Evolutionary conservation across 257 asterid genomes (phyloP), one percentile per base, ranked within the genome.

Genomic region (Salvia miltiorrhiza): DNA sequence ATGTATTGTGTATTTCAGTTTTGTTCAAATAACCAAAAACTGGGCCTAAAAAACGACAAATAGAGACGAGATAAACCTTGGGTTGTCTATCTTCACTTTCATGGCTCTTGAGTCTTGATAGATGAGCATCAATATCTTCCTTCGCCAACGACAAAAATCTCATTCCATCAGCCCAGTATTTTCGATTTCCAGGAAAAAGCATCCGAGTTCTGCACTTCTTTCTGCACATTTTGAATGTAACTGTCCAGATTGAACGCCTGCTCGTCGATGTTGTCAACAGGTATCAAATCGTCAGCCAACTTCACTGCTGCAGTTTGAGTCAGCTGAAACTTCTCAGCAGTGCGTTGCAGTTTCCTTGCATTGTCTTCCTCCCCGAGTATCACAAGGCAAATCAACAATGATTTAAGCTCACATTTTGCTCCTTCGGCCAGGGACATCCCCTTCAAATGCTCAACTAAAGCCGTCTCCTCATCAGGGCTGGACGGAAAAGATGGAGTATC

Each of bases 381-480:
- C 81, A 91, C 80, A 26, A 93, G 96, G 70, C 86, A 76, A 39
- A 78, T 76, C 72, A 93, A 68, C 74, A 88, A 65, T 39, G 95
- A 81, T 60, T 77, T 87, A 14, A 94, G 87, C 86, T 94, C 99
- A 1, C 41, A 73, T 78, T 78, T 91, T 33, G 96, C 96, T 61
- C 95, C 97, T 65, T 73, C 79, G n/a, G 82, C 48, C 39, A 87
- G 78, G 71, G 89, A 77, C 97, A 94, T 91, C 37, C 90, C 97
- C 81, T 82, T 91, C 78, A 91, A 77, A 77, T 91, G 97, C 58
- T 89, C 97, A 2, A 93, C 88, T 63, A 93, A 78, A 69, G 91
- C 96, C 89, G 82, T 73, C 82, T 94, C 99, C 81, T 91, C 99
- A 8, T 85, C 90, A 30, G 97, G 90, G 78, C 99, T 89, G 85